Conservation (phyloP, 208 protist species). For the Trypanosoma avium region DNA sequence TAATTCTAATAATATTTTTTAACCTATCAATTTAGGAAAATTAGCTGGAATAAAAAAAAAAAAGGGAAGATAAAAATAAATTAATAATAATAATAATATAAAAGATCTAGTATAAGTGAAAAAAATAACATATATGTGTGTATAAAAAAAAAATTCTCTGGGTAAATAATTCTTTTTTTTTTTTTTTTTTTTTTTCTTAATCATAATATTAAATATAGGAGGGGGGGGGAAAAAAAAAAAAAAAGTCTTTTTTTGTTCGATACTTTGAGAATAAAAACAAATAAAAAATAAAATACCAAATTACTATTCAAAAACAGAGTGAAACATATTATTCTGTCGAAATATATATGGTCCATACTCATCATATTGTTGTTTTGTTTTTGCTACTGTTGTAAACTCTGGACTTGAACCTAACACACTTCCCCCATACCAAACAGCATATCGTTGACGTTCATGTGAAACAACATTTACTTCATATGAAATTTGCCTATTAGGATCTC, state of each 20-base stretch:
- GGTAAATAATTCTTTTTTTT: too few relatives aligned
- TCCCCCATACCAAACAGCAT: constrained; percentile 97
- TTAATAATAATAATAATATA: too few relatives aligned
- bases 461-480: constrained; percentile 96
- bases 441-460: constrained; percentile 81
- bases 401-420: constrained; percentile 90
- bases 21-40: too few relatives aligned
- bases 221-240: too few relatives aligned
- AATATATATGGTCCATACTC: constrained; percentile 96
- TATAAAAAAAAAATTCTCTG: too few relatives aligned
- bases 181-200: not conserved
- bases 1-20: too few relatives aligned
- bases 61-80: too few relatives aligned
- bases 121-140: too few relatives aligned
- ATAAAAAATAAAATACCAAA: not conserved
- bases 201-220: not conserved
- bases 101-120: too few relatives aligned
- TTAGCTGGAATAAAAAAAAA: too few relatives aligned
- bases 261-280: not conserved
- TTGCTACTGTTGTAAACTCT: constrained; percentile 90
- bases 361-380: constrained; percentile 96
- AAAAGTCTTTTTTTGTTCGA: not conserved
- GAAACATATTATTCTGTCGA: constrained; percentile 52
- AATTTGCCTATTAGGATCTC: constrained; percentile 25
- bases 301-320: constrained; percentile 32